Evolutionary conservation across 179 eudicot species (phyloP), one percentile per base, ranked within the genome.

Genomic region (Actinidia chinensis): DNA sequence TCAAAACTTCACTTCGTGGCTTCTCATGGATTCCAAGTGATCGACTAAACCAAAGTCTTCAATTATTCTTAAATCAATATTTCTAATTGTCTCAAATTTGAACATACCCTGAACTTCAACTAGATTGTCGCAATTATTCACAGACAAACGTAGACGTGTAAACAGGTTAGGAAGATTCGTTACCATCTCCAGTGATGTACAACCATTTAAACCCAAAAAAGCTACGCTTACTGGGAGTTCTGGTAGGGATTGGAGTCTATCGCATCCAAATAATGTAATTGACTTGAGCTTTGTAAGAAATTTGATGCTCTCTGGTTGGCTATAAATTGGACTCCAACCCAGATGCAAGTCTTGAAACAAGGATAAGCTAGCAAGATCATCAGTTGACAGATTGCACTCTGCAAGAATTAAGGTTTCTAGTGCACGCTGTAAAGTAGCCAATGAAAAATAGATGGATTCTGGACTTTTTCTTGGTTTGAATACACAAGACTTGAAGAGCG

Each of bases 301-400:
- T 25, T 43, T 72, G 8, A 80, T 72, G 52, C 68, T 80, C 13
- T 76, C 65, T 43, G 79, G 83, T 47, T 75, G 3, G 13, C 50
- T 66, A 66, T 22, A 58, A 75, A 55, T 44, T 75, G 73, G 71
- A 43, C 75, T 80, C n/a, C 48, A 9, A 28, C 68, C 56, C 20
- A 80, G 73, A 66, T 80, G 28, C 67, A 80, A 76, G 22, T 68
- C 22, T 25, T 50, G 25, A 63, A 80, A 73, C 11, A 61, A 68
- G 11, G 83, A 67, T n/a, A 80, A 44, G 23, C 54, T 25, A 28
- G 76, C 64, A 52, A 72, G 52, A 28, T 46, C 36, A 5, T 72
- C 47, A 68, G 69, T 79, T 1, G 63, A 48, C 23, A 80, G n/a
- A 80, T 69, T 56, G 33, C 76, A 75, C 55, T 75, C 60, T 28